Base-by-base conservation (phyloP, 805 yeast species). In the Kregervanrija delftensis region DNA sequence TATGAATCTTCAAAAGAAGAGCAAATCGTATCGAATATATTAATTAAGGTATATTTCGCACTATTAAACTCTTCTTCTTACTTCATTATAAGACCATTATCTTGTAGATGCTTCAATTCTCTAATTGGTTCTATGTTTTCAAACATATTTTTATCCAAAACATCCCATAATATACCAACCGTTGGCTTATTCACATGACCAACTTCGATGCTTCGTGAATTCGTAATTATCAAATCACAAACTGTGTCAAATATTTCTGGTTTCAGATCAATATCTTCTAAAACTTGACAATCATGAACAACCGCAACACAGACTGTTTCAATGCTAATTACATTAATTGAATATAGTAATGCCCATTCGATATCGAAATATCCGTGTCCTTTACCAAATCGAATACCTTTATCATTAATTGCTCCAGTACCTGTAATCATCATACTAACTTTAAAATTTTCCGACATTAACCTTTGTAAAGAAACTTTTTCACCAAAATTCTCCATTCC, bases 351-450 rank as follows among this genome's bases (percentile, higher is more conserved):
- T 10, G 58, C 65, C 65, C 65, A 60, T 45, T 60, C 65, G 30
- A 57, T 47, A 41, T 60, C 65, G 42, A 60, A 60, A 41, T 47
- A 59, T 2, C 64, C 65, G 43, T 60, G 65, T 4, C 65, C 65
- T 43, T 60, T 60, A 32, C 65, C 65, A 37, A 60, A 58, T 30
- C 65, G 42, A 12, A 60, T 52, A 13, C 65, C 65, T 37, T 52
- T 53, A 38, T 50, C 48, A 42, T 60, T 60, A 34, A 60, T 58
- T 13, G 65, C 65, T 30, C 64, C 64, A 1, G 65, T 58, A 8
- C 64, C 65, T 6, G 65, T 60, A 12, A 60, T 47, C 64, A 60
- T 58, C 11, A 50, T 48, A 41, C 56, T 58, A 10, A 58, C 51
- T 31, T 44, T 37, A 13, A 59, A 35, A 8, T 44, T 35, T 14